A percentile compares a stretch with the other conserved stretches of the same genome.
Evolutionary conservation across 345 rosid genomes (phyloP).

Genomic region (Citrus sp.): DNA sequence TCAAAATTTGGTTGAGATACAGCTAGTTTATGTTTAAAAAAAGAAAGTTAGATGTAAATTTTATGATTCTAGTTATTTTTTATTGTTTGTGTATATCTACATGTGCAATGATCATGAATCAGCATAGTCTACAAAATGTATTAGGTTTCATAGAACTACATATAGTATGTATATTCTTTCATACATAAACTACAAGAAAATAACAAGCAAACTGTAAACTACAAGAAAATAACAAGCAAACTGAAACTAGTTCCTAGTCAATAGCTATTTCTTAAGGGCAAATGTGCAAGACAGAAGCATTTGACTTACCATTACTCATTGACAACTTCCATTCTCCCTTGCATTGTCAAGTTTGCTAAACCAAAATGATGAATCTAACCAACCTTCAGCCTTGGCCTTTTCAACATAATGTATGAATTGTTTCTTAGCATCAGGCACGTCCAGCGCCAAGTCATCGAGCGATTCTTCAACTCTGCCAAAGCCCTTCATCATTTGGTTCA

Average conservation of each 20-base stretch:
- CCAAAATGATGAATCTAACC: constrained; percentile 57
- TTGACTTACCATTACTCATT: neutral
- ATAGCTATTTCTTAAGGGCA: neutral
- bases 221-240: neutral
- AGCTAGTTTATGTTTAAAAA: no score
- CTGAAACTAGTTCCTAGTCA: neutral
- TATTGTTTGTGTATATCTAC: no score
- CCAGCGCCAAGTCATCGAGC: constrained; percentile 72
- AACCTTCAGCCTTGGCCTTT: constrained; percentile 64
- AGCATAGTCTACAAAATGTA: neutral
- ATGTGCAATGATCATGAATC: neutral
- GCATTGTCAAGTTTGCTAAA: constrained; percentile 25
- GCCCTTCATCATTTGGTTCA: constrained; percentile 78
- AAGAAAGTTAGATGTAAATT: no score
- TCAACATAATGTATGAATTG: constrained; percentile 49
- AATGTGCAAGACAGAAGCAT: neutral
- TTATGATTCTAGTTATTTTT: no score
- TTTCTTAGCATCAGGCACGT: constrained; percentile 71
- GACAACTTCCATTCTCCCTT: constrained; percentile 37
- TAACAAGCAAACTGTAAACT: neutral
- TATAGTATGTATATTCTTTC: neutral
- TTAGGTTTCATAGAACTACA: neutral
- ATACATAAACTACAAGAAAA: constrained; percentile 1
- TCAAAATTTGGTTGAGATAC: no score
- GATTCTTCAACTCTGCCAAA: constrained; percentile 62